Conservation (phyloP, 305 asterid species). For the Rubia peregrina region DNA sequence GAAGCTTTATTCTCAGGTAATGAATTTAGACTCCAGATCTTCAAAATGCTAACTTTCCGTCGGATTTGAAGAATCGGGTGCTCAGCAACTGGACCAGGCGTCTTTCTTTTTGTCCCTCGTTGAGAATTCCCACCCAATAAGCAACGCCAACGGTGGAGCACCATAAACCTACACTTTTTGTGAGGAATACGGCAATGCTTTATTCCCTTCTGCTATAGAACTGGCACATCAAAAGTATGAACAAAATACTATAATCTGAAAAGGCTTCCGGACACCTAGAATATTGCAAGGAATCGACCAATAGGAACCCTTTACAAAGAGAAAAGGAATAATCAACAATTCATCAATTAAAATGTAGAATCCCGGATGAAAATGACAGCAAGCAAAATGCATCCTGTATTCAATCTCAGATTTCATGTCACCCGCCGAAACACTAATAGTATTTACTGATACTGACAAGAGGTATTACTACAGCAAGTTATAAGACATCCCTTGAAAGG, state of each 20-base stretch:
- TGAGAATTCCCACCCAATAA: constrained; percentile 8
- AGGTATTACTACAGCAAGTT: neutral
- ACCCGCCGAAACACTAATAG: neutral
- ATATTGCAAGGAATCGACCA: neutral
- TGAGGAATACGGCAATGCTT: neutral
- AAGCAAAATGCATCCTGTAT: neutral
- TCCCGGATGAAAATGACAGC: constrained; percentile 2
- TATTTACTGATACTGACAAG: too few relatives aligned
- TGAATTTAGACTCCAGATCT: neutral
- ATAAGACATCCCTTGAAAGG: neutral
- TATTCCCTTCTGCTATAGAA: neutral
- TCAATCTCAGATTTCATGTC: neutral
- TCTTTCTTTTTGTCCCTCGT: neutral
- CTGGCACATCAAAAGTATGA: neutral
- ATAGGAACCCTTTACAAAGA: neutral
- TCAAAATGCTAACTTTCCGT: neutral
- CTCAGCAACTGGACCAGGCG: neutral
- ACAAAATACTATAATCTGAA: neutral
- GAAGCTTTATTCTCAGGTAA: constrained; percentile 11
- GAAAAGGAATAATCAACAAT: neutral
- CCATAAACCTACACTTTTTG: neutral
- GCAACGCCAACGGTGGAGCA: constrained; percentile 8
- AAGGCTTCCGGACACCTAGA: neutral
- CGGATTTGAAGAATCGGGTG: constrained; percentile 15
- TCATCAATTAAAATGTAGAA: neutral